phyloP scores from a whole-genome alignment of 345 rosid species.

The Moricandia moricandioides region DNA sequence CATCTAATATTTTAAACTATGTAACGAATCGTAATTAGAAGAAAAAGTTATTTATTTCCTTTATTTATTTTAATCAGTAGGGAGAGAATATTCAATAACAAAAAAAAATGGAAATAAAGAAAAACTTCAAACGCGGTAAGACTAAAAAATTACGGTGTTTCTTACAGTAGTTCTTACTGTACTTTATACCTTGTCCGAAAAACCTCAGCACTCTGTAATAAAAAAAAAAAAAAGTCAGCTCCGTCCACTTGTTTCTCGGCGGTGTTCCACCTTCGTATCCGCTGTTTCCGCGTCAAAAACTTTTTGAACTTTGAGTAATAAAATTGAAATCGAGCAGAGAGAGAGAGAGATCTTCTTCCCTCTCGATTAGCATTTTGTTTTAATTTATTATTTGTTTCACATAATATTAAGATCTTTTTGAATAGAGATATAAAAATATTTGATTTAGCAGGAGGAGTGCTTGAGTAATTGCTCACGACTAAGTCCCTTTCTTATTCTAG shows the following conservation, averaged over 20 bases:
- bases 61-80: background rate
- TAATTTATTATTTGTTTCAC: background rate
- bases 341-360: background rate
- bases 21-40: no score
- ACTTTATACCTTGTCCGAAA: slow-evolving; percentile 32
- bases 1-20: no score
- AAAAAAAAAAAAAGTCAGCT: background rate
- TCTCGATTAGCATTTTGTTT: slow-evolving; percentile 2
- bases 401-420: slow-evolving; percentile 21
- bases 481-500: slow-evolving; percentile 36
- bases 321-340: background rate
- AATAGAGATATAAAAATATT: background rate
- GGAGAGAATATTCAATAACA: background rate
- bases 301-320: background rate
- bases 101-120: background rate
- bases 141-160: background rate
- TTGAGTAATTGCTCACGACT: slow-evolving; percentile 46
- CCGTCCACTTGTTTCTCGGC: slow-evolving; percentile 22
- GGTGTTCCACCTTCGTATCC: slow-evolving; percentile 4
- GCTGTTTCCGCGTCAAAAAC: slow-evolving; percentile 10
- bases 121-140: background rate
- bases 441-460: slow-evolving; percentile 40
- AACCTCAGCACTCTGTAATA: background rate
- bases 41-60: background rate
- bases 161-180: background rate